phyloP scores from a whole-genome alignment of 768 basidiomycete species.

The Tricholoma hemisulphureum region DNA sequence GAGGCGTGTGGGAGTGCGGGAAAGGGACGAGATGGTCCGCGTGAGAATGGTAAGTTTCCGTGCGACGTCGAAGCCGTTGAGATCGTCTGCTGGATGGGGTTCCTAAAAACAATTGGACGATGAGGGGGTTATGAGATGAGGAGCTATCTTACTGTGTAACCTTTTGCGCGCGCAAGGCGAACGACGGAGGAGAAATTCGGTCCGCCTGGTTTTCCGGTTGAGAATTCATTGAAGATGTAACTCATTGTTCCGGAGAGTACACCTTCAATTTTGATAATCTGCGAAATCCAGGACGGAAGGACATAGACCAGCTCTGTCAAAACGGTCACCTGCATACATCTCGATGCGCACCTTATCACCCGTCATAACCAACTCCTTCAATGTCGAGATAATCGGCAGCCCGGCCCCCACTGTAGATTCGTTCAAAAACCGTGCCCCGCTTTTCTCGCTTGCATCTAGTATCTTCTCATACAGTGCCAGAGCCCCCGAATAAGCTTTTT shows the following conservation, averaged over 20 bases:
- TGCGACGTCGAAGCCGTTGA: conserved; percentile 95
- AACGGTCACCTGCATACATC: neutral
- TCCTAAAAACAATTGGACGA: conserved; percentile 60
- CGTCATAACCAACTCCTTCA: conserved; percentile 89
- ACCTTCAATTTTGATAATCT: conserved; percentile 92
- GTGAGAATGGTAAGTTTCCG: conserved; percentile 96
- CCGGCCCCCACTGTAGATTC: conserved; percentile 97
- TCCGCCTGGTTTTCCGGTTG: conserved; percentile 64
- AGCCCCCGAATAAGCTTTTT: conserved; percentile 88
- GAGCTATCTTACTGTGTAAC: conserved; percentile 73
- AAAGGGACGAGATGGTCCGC: conserved; percentile 56
- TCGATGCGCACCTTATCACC: conserved; percentile 74
- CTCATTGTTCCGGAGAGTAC: conserved; percentile 97
- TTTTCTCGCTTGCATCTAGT: conserved; percentile 51
- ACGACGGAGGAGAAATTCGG: conserved; percentile 89
- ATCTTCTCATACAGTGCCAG: conserved; percentile 69
- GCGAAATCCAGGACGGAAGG: neutral
- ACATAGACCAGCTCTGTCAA: neutral
- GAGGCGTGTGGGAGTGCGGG: conserved; percentile 34
- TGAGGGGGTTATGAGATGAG: no score
- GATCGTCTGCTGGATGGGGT: conserved; percentile 95
- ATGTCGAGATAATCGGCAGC: conserved; percentile 84
- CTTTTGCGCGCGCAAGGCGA: conserved; percentile 81
- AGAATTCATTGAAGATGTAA: conserved; percentile 98
- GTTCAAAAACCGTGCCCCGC: conserved; percentile 69